Base-by-base conservation (phyloP, 2,329 filamentous ascomycete genomes). In the Alternaria incomplexa region DNA sequence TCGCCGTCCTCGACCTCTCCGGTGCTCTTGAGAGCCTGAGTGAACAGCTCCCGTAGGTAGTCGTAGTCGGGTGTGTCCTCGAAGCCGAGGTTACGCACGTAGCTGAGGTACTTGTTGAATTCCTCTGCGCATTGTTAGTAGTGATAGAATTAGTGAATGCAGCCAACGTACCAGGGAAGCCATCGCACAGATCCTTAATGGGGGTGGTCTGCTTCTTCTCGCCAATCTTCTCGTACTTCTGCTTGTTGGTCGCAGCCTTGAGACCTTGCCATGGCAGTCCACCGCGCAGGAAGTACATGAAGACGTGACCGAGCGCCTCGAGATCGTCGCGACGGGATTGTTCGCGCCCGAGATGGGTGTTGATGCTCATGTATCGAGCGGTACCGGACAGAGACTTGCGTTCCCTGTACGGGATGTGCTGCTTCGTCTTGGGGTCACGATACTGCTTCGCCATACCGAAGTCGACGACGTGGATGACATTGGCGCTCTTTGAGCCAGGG, bases 401-500 rank as follows among this genome's bases (percentile, higher is more conserved):
- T 84, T 98, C 96, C 76, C 96, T 89, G 81, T 98, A 98, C 12
- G 96, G 94, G 72, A 98, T 98, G 83, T 99, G 96, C 81, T 98
- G 96, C 83, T 98, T 98, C 40, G 96, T 97, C 86, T 98, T 98
- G 60, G 96, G 96, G 75, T 99, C 96, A 73, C 96, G 91, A 82
- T 98, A 99, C 81, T 98, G 96, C 85, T 99, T 99, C 67, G 96
- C 96, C 96, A 99, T 98, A 75, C 96, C 96, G 76, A 99, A 99
- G 81, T 99, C 96, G 75, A 99, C 94, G 40, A 98, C 96, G 78
- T 99, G 95, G 71, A 99, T 97, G 60, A 98, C 93, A 80, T 97
- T 98, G 76, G 94, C 92, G n/a, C 92, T 88, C 84, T 98, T 98
- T 64, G 93, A 94, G 73, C 90, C 91, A 0, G 93, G 93, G 52